phyloP scores from a whole-genome alignment of 257 asterid species.

The Striga asiatica region DNA sequence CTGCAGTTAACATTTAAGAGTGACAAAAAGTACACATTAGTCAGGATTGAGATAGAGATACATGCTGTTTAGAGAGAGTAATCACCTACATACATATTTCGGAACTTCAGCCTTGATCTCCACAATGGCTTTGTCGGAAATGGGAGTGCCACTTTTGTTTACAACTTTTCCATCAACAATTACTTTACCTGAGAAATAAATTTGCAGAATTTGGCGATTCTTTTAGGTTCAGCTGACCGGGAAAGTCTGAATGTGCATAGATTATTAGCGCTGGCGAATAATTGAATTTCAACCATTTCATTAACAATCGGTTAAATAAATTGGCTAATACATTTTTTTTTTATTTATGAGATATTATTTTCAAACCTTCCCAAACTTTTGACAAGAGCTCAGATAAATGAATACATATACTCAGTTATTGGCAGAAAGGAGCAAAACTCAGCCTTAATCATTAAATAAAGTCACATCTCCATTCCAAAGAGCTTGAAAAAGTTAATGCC shows the following conservation, averaged over 20 bases:
- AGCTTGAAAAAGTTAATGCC: not conserved
- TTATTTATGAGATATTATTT: no score
- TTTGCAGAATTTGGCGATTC: conserved; percentile 10
- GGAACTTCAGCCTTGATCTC: conserved; percentile 95
- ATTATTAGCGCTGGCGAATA: no score
- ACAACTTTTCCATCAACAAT: conserved; percentile 84
- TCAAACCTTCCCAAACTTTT: no score
- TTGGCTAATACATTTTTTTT: no score
- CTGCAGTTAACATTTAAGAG: no score
- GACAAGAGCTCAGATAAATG: no score
- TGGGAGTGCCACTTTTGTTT: conserved; percentile 79
- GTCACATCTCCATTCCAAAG: not conserved
- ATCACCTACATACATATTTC: conserved; percentile 99
- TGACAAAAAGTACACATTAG: not conserved
- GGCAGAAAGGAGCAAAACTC: not conserved
- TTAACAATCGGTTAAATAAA: no score
- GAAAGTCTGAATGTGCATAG: no score
- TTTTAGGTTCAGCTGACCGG: no score
- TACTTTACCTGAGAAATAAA: conserved; percentile 63
- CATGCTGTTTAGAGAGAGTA: conserved; percentile 22
- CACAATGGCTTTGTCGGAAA: conserved; percentile 73
- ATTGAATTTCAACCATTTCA: no score
- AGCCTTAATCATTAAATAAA: not conserved
- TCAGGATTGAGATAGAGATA: not conserved
- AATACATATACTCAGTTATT: no score